These are phyloP conservation scores for Silene noctiflora DNA, from an alignment of 179 eudicot genomes.

Conservation along the genomic window DNA sequence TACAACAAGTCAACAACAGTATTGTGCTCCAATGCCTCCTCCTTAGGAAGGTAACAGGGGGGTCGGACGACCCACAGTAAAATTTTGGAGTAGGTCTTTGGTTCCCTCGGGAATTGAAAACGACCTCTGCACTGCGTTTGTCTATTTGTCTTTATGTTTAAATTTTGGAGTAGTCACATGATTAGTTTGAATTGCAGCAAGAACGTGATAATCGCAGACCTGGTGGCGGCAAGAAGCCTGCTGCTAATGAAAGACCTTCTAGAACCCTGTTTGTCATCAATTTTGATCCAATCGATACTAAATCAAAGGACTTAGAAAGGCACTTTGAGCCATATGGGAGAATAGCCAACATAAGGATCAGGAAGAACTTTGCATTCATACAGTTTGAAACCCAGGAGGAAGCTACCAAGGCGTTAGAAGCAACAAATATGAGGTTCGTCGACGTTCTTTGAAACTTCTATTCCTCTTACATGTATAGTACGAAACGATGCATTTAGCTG, in stretches of 20 bases:
- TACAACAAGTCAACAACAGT: not conserved
- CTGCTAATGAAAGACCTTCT: constrained; percentile 62
- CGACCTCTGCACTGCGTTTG: not conserved
- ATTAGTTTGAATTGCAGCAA: constrained; percentile 50
- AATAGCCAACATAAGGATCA: constrained; percentile 65
- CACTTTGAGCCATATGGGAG: constrained; percentile 79
- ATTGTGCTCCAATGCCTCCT: not conserved
- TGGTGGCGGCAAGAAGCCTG: constrained; percentile 55
- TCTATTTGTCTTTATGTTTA: not conserved
- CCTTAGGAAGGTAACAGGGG: not conserved
- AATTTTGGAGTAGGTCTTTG: not conserved
- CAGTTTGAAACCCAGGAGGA: constrained; percentile 78
- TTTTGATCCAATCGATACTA: constrained; percentile 60
- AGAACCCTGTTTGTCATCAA: constrained; percentile 82
- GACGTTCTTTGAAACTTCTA: not conserved
- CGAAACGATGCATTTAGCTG: not conserved
- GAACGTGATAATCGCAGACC: constrained; percentile 58
- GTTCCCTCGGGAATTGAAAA: not conserved
- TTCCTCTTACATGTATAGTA: not conserved
- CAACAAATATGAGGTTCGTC: constrained; percentile 67
- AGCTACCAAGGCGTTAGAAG: constrained; percentile 74
- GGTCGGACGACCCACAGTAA: not conserved
- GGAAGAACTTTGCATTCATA: constrained; percentile 78
- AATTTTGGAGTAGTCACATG: not conserved
- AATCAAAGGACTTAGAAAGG: constrained; percentile 72